Conservation (phyloP, 2,329 filamentous ascomycete species). For the Alternaria solani region DNA sequence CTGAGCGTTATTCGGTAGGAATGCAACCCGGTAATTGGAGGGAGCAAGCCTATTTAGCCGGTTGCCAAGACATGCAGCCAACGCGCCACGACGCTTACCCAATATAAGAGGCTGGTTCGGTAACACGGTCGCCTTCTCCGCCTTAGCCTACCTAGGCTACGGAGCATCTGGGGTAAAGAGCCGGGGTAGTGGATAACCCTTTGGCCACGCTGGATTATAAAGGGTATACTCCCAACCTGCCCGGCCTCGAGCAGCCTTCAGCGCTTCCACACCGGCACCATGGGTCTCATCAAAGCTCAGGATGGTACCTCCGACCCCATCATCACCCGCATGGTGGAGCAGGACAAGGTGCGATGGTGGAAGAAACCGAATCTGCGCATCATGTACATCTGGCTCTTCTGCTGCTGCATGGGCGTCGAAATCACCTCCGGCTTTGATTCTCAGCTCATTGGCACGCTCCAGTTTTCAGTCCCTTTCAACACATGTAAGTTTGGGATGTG, state of each 20-base stretch:
- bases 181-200: conserved; percentile 26
- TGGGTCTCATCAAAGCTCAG: conserved; percentile 36
- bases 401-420: conserved; percentile 51
- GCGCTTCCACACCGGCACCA: conserved; percentile 27
- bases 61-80: conserved; percentile 28
- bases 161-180: conserved; percentile 35
- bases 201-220: conserved; percentile 30
- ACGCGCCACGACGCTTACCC: conserved; percentile 36
- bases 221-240: conserved; percentile 20
- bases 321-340: conserved; percentile 54
- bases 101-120: conserved; percentile 33
- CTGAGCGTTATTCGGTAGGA: conserved; percentile 24
- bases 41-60: conserved; percentile 34
- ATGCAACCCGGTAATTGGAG: conserved; percentile 29
- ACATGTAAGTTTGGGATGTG: conserved; percentile 32
- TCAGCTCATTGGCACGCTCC: conserved; percentile 49
- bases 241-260: conserved; percentile 20
- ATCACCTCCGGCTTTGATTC: conserved; percentile 51
- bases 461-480: conserved; percentile 47
- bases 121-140: conserved; percentile 37
- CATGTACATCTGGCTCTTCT: conserved; percentile 51
- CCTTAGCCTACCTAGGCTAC: conserved; percentile 24
- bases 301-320: conserved; percentile 51
- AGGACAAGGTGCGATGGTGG: conserved; percentile 55
- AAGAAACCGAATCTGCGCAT: conserved; percentile 51